Base-by-base conservation (phyloP, 1,139 yeast species). In the Suhomyces coccinellae region DNA sequence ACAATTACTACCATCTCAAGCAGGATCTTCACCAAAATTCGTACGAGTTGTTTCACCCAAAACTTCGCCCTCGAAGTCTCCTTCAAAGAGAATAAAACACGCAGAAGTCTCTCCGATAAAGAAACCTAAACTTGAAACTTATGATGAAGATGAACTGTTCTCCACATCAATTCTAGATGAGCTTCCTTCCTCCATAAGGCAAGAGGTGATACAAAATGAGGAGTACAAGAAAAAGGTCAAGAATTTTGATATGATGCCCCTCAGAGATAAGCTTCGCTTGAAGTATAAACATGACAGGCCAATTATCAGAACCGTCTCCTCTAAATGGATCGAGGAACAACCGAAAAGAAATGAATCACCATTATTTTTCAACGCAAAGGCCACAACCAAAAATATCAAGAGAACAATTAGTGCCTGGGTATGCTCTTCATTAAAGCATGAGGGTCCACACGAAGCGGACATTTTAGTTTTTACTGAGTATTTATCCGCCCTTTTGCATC, bases 371-470 rank as follows among this genome's bases (percentile, higher is more conserved):
- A 74, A 71, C 45, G 64, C 66, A 6, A 44, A 50, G 6, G 48
- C 57, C 1, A 55, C 69, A 2, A 65, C 66, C 14, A 55, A 57
- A 10, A 73, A 73, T 4, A 61, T 83, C 33, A 63, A 67, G 30
- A 32, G 46, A 1, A 57, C 72, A 44, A 44, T 83, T 4, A 56
- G 61, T 3, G 59, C 64, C 0, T 85, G 91, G 91, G 66, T 83
- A 0, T 49, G 50, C 4, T 62, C 64, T 38, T 71, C 83, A 0
- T 46, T 73, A 4, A 51, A 61, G n/a, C 68, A 64, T 27, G 66
- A 65, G 27, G 86, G 87, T 0, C 90, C 91, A 0, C 84, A 82
- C 54, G 56, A 54, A 3, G 84, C 77, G 30, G 93, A 85, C 55
- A 63, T 82, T 3, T 52, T 53, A 1, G 54, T 72, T 11, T 77